Evolutionary conservation across 352 stramenopile species (phyloP).

Genomic region (Phytophthora megakarya): DNA sequence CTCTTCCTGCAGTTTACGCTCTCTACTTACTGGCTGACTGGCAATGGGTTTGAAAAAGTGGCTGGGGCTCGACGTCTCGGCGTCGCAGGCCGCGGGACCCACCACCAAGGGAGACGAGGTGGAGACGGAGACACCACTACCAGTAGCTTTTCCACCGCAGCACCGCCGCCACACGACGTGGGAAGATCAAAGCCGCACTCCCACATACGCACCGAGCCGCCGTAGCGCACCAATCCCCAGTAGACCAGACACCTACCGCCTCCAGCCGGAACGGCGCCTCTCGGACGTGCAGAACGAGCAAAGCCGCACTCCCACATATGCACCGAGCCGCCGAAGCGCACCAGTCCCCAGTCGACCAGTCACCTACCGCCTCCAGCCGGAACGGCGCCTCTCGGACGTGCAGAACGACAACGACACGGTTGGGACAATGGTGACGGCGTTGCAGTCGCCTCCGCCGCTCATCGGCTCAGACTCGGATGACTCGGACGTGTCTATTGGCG

Average conservation of each 20-base stretch:
- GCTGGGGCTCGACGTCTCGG: slow-evolving; percentile 55
- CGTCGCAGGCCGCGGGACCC: slow-evolving; percentile 32
- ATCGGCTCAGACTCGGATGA: slow-evolving; percentile 28
- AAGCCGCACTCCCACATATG: slow-evolving; percentile 9
- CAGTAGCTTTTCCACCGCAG: slow-evolving; percentile 12
- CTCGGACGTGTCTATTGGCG: slow-evolving; percentile 38
- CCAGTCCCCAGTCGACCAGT: slow-evolving; percentile 6
- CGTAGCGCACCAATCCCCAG: slow-evolving; percentile 13
- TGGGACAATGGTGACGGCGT: slow-evolving; percentile 33
- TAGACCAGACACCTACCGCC: not conserved
- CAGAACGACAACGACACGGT: slow-evolving; percentile 35
- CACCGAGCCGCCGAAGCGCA: slow-evolving; percentile 11
- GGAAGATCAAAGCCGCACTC: slow-evolving; percentile 17
- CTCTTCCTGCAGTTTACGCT: not conserved
- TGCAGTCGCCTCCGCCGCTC: slow-evolving; percentile 28
- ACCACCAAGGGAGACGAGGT: slow-evolving; percentile 22
- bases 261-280: slow-evolving; percentile 20
- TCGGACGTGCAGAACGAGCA: slow-evolving; percentile 25
- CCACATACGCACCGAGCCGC: slow-evolving; percentile 11
- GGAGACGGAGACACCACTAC: slow-evolving; percentile 23
- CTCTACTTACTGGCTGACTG: slow-evolving; percentile 7
- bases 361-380: slow-evolving; percentile 1
- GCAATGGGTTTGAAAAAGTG: slow-evolving; percentile 72
- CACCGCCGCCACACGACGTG: slow-evolving; percentile 35
- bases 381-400: slow-evolving; percentile 27